These are phyloP conservation scores for Eucalyptus erythrocorys DNA, from an alignment of 345 rosid genomes.

Conservation along the genomic window DNA sequence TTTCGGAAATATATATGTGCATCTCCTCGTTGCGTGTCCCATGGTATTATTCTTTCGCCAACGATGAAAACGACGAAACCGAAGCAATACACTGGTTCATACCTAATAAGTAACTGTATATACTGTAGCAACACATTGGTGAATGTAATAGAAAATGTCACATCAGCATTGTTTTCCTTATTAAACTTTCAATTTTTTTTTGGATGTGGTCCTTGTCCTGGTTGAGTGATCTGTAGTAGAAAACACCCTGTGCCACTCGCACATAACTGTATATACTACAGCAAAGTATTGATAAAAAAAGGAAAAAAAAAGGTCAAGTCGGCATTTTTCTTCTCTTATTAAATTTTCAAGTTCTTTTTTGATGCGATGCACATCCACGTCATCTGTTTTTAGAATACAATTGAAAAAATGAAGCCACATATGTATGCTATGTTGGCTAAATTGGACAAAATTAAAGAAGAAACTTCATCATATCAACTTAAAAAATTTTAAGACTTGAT, in stretches of 20 bases:
- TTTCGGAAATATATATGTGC: background rate
- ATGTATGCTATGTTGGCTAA: background rate
- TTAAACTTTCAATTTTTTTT: background rate
- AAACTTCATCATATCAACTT: too few species aligned
- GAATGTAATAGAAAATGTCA: too few species aligned
- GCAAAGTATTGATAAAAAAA: too few species aligned
- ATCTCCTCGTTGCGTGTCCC: background rate
- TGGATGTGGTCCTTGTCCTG: background rate
- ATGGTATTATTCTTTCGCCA: background rate
- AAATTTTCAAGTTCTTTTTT: background rate
- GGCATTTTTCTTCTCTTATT: too few species aligned
- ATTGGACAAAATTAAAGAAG: rapidly evolving
- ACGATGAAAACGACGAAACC: background rate
- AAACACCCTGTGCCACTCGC: too few species aligned
- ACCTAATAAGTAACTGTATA: background rate
- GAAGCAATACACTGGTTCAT: background rate
- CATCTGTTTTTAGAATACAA: background rate
- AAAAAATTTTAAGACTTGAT: too few species aligned
- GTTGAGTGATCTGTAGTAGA: too few species aligned
- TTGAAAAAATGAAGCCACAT: background rate
- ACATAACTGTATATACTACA: too few species aligned
- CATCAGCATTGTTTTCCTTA: too few species aligned
- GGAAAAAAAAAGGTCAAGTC: too few species aligned
- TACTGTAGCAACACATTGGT: background rate
- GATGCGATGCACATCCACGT: background rate